These are phyloP conservation scores for Paspalum notatum DNA, from an alignment of 176 grass and related monocot genomes.

Conservation along the genomic window DNA sequence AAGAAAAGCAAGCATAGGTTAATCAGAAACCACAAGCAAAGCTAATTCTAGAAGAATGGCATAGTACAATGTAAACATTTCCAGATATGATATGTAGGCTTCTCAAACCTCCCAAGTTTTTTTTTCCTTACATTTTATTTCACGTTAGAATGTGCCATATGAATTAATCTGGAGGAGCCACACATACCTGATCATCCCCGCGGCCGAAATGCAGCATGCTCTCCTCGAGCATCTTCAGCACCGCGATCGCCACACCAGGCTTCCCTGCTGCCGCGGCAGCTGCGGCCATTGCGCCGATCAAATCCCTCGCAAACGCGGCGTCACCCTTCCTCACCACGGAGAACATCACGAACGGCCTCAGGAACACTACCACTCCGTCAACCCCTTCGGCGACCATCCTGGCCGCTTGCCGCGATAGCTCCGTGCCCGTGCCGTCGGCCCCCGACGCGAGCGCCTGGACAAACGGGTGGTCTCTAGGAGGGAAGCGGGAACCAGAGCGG, in stretches of 20 bases:
- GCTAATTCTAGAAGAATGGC: background rate
- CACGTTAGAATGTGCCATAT: background rate
- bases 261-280: conserved; percentile 33
- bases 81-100: conserved; percentile 23
- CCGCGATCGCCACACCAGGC: conserved; percentile 23
- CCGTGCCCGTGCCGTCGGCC: conserved; percentile 37
- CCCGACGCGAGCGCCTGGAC: conserved; percentile 57
- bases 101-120: background rate
- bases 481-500: conserved; percentile 44
- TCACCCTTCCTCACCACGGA: conserved; percentile 55
- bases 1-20: conserved; percentile 21
- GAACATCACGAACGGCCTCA: conserved; percentile 66
- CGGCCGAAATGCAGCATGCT: conserved; percentile 58
- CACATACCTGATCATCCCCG: conserved; percentile 44
- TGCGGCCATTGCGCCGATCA: conserved; percentile 54
- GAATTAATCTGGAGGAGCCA: background rate
- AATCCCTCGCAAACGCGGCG: conserved; percentile 51
- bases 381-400: conserved; percentile 52
- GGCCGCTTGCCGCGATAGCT: conserved; percentile 58
- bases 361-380: conserved; percentile 38
- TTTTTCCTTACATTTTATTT: background rate
- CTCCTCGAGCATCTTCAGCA: conserved; percentile 63
- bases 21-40: background rate
- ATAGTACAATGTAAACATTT: background rate
- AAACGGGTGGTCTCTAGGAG: conserved; percentile 62